A percentile compares a stretch with the other conserved stretches of the same genome.
These are phyloP conservation scores for Tribonema minus DNA, from an alignment of 108 stramenopile species.

Conservation along the genomic window DNA sequence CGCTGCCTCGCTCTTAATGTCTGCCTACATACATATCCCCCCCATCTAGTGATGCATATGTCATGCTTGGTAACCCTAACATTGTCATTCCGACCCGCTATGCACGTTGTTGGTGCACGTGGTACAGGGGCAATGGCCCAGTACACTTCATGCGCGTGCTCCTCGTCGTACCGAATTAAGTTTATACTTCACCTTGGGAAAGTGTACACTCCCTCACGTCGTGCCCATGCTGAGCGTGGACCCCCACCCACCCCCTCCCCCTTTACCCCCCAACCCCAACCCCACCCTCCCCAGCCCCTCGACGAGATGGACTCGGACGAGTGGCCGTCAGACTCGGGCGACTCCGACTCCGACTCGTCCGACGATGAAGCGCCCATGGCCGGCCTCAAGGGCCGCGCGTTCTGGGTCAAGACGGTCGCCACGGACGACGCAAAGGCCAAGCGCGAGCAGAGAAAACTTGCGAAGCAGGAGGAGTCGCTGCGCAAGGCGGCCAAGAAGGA, in stretches of 20 bases:
- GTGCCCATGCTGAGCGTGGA: neutral
- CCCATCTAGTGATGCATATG: neutral
- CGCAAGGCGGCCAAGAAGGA: neutral
- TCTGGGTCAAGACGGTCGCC: constrained; percentile 75
- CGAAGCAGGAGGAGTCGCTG: constrained; percentile 1
- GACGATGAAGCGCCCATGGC: constrained; percentile 16
- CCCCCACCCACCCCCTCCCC: neutral
- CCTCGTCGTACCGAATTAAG: too few species aligned
- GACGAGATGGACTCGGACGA: constrained; percentile 48
- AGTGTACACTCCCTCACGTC: too few species aligned
- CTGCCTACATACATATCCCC: neutral
- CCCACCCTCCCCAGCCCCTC: constrained; percentile 11
- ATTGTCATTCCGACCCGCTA: too few species aligned
- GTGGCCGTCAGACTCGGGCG: constrained; percentile 39
- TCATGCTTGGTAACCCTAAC: too few species aligned
- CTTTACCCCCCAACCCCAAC: neutral
- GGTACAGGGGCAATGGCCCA: too few species aligned
- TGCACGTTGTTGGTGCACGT: too few species aligned
- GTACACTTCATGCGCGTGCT: too few species aligned
- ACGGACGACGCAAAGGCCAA: constrained; percentile 63
- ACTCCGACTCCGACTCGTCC: constrained; percentile 59
- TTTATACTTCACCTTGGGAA: too few species aligned
- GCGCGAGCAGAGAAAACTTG: neutral
- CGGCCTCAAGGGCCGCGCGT: constrained; percentile 69
- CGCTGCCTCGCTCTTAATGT: neutral